Conservation (phyloP, 257 asterid genomes). For the Penstemon barbatus region DNA sequence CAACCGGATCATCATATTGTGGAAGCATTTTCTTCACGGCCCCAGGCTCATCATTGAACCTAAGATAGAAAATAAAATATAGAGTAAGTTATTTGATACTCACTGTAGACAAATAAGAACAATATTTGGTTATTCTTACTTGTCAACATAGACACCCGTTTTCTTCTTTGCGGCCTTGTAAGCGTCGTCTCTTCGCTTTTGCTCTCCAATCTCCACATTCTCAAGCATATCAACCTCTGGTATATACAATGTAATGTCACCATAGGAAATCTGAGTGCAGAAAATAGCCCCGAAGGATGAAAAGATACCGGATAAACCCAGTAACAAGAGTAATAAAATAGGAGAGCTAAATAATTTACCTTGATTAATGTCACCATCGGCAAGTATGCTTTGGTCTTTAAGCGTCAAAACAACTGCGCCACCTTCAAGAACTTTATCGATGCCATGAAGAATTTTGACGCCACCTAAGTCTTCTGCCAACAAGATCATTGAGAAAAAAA, state of each 20-base stretch:
- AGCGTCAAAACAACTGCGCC: constrained; percentile 94
- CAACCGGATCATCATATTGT: constrained; percentile 87
- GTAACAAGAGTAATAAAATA: constrained; percentile 14
- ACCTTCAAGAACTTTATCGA: constrained; percentile 91
- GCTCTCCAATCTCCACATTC: constrained; percentile 98
- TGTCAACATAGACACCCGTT: constrained; percentile 75
- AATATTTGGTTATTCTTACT: constrained; percentile 47
- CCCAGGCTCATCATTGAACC: constrained; percentile 72
- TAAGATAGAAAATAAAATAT: constrained; percentile 30
- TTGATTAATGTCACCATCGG: constrained; percentile 78
- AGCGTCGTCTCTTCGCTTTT: constrained; percentile 84
- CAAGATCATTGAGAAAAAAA: constrained; percentile 24
- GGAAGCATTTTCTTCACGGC: constrained; percentile 76
- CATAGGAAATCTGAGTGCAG: constrained; percentile 93
- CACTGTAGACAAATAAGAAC: constrained; percentile 14
- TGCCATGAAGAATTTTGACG: constrained; percentile 85
- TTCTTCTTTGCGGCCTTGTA: constrained; percentile 86
- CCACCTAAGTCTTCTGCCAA: constrained; percentile 69
- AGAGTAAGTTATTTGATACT: constrained; percentile 1
- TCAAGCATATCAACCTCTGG: constrained; percentile 98
- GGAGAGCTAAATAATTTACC: constrained; percentile 45
- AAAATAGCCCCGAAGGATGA: constrained; percentile 54
- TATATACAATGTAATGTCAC: constrained; percentile 80
- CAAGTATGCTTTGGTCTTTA: constrained; percentile 93
- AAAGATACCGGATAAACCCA: constrained; percentile 28